These are phyloP conservation scores for Penicillium coffeae DNA, from an alignment of 495 filamentous ascomycete genomes.

Conservation along the genomic window DNA sequence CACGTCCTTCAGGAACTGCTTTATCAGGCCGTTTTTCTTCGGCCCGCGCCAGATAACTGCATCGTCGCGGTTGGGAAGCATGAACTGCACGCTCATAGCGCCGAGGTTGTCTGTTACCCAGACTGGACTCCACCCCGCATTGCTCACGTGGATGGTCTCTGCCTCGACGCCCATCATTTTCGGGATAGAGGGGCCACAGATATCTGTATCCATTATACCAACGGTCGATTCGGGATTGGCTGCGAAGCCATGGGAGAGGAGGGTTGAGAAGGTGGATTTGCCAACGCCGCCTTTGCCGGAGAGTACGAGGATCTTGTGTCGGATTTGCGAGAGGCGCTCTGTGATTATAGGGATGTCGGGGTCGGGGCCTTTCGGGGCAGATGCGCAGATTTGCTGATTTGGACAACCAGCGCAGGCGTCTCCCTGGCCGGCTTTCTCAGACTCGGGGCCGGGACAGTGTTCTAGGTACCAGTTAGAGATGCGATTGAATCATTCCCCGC, in stretches of 20 bases:
- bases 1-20: slow-evolving; percentile 95
- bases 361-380: slow-evolving; percentile 92
- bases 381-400: slow-evolving; percentile 92
- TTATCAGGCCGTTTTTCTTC: slow-evolving; percentile 98
- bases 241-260: slow-evolving; percentile 85
- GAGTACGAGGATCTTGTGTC: slow-evolving; percentile 87
- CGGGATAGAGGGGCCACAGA: slow-evolving; percentile 89
- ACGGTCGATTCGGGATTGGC: slow-evolving; percentile 69
- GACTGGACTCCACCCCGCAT: slow-evolving; percentile 83
- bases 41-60: slow-evolving; percentile 96
- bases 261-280: slow-evolving; percentile 84
- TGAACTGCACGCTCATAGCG: slow-evolving; percentile 96
- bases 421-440: slow-evolving; percentile 73
- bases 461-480: slow-evolving; percentile 40
- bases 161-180: slow-evolving; percentile 97
- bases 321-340: slow-evolving; percentile 71
- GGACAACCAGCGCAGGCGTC: slow-evolving; percentile 92
- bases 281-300: slow-evolving; percentile 96
- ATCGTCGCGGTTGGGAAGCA: slow-evolving; percentile 88
- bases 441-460: slow-evolving; percentile 95
- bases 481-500: slow-evolving; percentile 4
- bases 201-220: slow-evolving; percentile 95
- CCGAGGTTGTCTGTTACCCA: slow-evolving; percentile 89
- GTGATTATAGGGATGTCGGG: slow-evolving; percentile 88
- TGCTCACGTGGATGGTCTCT: slow-evolving; percentile 86